phyloP scores from a whole-genome alignment of 768 basidiomycete species.

The Trametes coccinea region DNA sequence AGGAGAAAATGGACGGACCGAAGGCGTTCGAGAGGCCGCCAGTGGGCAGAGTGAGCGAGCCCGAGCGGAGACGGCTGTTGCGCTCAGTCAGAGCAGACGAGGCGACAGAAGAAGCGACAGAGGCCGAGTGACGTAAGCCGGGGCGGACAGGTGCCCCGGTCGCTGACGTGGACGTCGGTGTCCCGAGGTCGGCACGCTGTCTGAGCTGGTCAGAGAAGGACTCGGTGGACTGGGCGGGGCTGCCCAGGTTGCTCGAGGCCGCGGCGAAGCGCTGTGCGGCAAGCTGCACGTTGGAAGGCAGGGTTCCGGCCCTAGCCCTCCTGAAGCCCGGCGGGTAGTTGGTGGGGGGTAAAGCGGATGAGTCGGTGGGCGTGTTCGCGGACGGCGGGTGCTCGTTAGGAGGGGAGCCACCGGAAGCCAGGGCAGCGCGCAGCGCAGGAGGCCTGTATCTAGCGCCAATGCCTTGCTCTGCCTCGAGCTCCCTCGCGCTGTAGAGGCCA shows the following conservation, averaged over 20 bases:
- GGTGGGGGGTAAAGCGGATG: conserved; percentile 60
- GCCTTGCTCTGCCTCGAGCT: conserved; percentile 78
- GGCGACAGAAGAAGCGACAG: conserved; percentile 60
- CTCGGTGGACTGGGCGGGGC: conserved; percentile 50
- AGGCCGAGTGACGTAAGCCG: conserved; percentile 73
- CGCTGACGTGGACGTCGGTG: conserved; percentile 38
- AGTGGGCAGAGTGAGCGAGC: conserved; percentile 85
- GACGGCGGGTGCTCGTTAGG: conserved; percentile 66
- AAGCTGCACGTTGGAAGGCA: conserved; percentile 92
- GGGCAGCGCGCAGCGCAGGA: conserved; percentile 65
- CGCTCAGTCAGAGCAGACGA: conserved; percentile 57
- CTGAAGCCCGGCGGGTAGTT: conserved; percentile 86
- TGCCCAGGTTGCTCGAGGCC: conserved; percentile 56
- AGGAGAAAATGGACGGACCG: conserved; percentile 86
- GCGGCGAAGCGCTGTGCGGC: conserved; percentile 82
- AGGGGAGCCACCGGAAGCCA: conserved; percentile 70
- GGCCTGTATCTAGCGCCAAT: conserved; percentile 70
- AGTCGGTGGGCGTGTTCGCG: conserved; percentile 58
- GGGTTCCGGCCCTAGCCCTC: conserved; percentile 95
- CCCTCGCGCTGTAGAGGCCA: conserved; percentile 63
- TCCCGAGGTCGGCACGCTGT: conserved; percentile 38
- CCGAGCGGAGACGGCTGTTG: conserved; percentile 86
- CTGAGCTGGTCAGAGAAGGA: conserved; percentile 46
- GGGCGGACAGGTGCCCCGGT: conserved; percentile 57
- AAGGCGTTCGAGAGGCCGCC: conserved; percentile 77